Base-by-base conservation (phyloP, 2,329 filamentous ascomycete species). In the Sclerotinia glacialis region DNA sequence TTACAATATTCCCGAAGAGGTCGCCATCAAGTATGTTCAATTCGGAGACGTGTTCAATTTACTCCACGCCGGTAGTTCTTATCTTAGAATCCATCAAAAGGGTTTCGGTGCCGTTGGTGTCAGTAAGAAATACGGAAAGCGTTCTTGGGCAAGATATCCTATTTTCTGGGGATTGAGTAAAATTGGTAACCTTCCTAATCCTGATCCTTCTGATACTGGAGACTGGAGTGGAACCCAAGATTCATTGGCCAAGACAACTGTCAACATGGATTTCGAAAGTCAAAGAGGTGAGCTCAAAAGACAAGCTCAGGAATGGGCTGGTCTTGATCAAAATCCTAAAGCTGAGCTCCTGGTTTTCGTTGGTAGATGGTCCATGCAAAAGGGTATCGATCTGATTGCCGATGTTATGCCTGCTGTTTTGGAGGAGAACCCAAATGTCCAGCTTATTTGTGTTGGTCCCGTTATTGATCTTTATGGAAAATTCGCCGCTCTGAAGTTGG, bases 31-130 rank as follows among this genome's bases (percentile, higher is more conserved):
- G 52, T 89, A 89, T 73, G 83, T 89, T 9, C 87, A 89, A 69
- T 89, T 88, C 70, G 87, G 87, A 55, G 86, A 88, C 69, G 84
- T 89, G 14, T 89, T 89, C 79, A 89, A 90, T 74, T 78, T 90
- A 64, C 78, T 89, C 8, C 87, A 90, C 42, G 69, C 74, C 68
- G 87, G 84, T 65, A 86, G 86, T 23, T 88, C 85, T 69, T 88
- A 89, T 70, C 80, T 90, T 12, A 83, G 87, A 67, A 79, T 89
- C 26, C 86, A 89, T 71, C 87, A 90, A 72, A 84, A 86, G 71
- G 87, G 87, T 3, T 89, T 88, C 66, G 87, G 87, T 65, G 86
- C 87, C 18, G 87, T 89, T 42, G 87, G 87, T 71, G 87, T 89
- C 1, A 88, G 85, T 2, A 86, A 85, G 71, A 89, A 89, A 75